Conservation (phyloP, 257 asterid species). For the Primulina eburnea region DNA sequence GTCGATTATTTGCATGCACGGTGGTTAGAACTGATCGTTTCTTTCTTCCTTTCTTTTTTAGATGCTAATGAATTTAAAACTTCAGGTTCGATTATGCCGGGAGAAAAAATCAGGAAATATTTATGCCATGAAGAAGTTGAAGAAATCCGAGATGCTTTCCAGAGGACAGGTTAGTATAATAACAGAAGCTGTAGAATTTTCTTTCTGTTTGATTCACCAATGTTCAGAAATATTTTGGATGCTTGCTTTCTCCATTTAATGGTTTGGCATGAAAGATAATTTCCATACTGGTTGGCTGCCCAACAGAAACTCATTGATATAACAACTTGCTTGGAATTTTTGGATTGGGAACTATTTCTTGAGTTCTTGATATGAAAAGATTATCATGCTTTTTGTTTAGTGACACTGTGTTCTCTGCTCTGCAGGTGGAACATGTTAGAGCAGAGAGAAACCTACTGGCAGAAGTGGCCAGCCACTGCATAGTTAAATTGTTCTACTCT, state of each 20-base stretch:
- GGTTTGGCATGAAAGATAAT: background rate
- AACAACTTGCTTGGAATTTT: background rate
- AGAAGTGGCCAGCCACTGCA: conserved; percentile 95
- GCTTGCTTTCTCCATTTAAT: background rate
- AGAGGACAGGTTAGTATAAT: conserved; percentile 80
- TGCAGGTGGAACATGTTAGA: conserved; percentile 91
- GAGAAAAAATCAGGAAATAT: conserved; percentile 91
- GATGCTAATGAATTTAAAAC: conserved; percentile 16
- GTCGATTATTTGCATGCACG: background rate
- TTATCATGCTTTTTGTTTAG: background rate
- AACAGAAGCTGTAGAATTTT: conserved; percentile 19
- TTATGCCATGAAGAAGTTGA: conserved; percentile 97
- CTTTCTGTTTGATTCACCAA: no score
- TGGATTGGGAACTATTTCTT: background rate
- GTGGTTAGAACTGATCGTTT: background rate
- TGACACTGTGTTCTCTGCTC: conserved; percentile 13
- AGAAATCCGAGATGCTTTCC: conserved; percentile 96
- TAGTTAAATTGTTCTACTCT: conserved; percentile 85
- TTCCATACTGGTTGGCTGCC: background rate
- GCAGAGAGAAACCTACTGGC: conserved; percentile 95
- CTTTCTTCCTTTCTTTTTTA: conserved; percentile 11
- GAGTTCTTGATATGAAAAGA: background rate
- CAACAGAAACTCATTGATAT: background rate
- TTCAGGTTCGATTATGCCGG: conserved; percentile 89
- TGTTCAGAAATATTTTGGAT: background rate